Evolutionary conservation across 768 basidiomycete genomes (phyloP), one percentile per base, ranked within the genome.

Genomic region (Boletus coccyginus): DNA sequence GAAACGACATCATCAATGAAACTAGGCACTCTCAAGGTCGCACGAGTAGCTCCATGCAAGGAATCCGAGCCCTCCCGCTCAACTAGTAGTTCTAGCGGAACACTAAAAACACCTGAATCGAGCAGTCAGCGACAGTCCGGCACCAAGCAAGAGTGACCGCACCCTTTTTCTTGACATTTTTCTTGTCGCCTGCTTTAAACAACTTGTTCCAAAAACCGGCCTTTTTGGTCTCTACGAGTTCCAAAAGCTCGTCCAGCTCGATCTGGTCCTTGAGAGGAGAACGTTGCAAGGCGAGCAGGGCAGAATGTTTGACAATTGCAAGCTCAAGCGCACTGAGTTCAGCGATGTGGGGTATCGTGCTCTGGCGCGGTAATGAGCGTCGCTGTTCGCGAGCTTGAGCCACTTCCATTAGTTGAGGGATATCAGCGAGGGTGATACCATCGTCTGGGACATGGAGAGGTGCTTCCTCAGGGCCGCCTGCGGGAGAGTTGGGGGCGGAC

Each of bases 1-100:
- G 94, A 96, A 45, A 99, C 85, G 56, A 97, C 92, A 67, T 99
- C 97, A 70, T 99, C 97, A 55, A 99, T 92, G 70, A 99, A 98
- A 71, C 93, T 98, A 14, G 97, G 97, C 21, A 99, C 88, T 62
- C 92, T 81, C 60, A 99, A 67, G 8, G 92, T 84, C 36, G 83
- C 86, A 36, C 90, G 83, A 7, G 94, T 92, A 24, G 92, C 91
- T 19, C 96, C 97, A 50, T 92, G 84, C 60, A 94, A 74, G 19
- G 96, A 97, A 74, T 99, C 97, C n/a, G 91, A 87, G 7, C 97
- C 96, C 70, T 96, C 94, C 60, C 88, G 81, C 62, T 98, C 95
- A 29, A 96, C 96, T 43, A 99, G 77, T 31, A 94, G 77, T 63
- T 99, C 97, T 57, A 99, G 80, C 6, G 93, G 94, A 52, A 98